Evolutionary conservation across 1,284 basidiomycete species (phyloP), one percentile per base, ranked within the genome.

Genomic region (Pseudomicrostroma phylloplanum): DNA sequence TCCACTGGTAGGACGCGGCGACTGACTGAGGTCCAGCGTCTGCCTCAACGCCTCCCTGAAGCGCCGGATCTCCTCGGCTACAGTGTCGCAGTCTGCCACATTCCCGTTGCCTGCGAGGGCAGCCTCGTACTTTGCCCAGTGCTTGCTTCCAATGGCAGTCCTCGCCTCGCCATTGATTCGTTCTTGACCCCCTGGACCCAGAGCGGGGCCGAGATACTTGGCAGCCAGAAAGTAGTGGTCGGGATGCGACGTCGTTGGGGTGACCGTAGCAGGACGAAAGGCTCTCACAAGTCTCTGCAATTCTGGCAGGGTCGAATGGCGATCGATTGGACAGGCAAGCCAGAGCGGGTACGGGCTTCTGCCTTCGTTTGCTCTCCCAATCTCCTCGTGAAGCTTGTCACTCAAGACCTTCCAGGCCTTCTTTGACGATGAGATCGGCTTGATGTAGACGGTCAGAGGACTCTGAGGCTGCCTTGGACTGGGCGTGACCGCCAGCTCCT

Each of bases 261-360:
- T 57, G 41, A 57, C 56, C 12, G 21, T 36, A n/a, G 19, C 17
- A n/a, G 56, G 56, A 19, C 56, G 43, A 79, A 96, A 94, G 11
- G 92, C 81, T 0, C 84, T 80, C 13, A 93, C 89, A 57, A 96
- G 88, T 2, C 82, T 80, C 65, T 86, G 86, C 1, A 96, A 83
- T 74, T 96, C 92, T 0, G 89, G 89, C 0, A 93, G 83, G 0
- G 89, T 83, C 0, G 91, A 92, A 73, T 96, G 92, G 0, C 92
- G 85, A 3, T 87, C 86, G 0, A 94, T 82, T 0, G 92, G 90
- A 0, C 51, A 54, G n/a, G 51, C 51, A 25, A 54, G 51, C 51
- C 51, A 54, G 3, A 25, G 21, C 21, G 51, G 51, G 51, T 54
- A 54, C 21, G 15, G 13, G 15, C 21, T 25, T 15, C 23, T 25